Evolutionary conservation across 495 filamentous ascomycete genomes (phyloP), one percentile per base, ranked within the genome.

Genomic region (Paragyromitra xinjiangensis): DNA sequence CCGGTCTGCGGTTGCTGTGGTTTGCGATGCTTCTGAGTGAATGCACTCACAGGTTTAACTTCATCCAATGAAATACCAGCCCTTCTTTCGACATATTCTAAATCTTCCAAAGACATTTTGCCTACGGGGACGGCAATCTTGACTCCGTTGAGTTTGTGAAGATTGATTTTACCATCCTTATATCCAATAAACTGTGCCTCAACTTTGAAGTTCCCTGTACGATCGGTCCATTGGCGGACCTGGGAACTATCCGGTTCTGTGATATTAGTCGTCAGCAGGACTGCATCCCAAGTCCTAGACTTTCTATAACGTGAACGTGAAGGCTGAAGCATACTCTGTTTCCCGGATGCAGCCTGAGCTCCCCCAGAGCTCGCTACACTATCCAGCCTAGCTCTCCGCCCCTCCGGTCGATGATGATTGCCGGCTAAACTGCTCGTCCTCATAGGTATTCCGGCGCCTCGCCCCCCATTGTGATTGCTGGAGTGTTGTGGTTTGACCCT

Each of bases 81-180:
- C 14, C 88, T 84, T 66, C 88, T 88, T 84, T 99, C 95, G 40
- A 98, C 94, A 75, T 95, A 98, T 85, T 97, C 94, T 29, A 99
- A 85, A 84, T 99, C 95, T 80, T 94, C 92, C 53, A 94, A 86
- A 1, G 95, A 93, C 95, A 99, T 99, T 84, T 98, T 98, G 9
- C 89, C 84, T 48, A 97, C 89, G 29, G 95, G 95, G 3, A 99
- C 95, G 7, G 95, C 95, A 84, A 99, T 99, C 83, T 98, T 97
- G 62, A 99, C 93, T 11, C 95, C 95, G 81, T 99, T 99, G 83
- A 91, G 86, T 86, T 99, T 99, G 85, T 99, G 95, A 5, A 99
- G 87, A 84, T 98, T 95, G 75, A 99, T 95, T 85, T 99, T 98
- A 58, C 94, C 93, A 83, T 98, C 95, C 82, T 89, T 91, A 26